Base-by-base conservation (phyloP, 2,329 filamentous ascomycete species). In the Xylariaceae sp. region DNA sequence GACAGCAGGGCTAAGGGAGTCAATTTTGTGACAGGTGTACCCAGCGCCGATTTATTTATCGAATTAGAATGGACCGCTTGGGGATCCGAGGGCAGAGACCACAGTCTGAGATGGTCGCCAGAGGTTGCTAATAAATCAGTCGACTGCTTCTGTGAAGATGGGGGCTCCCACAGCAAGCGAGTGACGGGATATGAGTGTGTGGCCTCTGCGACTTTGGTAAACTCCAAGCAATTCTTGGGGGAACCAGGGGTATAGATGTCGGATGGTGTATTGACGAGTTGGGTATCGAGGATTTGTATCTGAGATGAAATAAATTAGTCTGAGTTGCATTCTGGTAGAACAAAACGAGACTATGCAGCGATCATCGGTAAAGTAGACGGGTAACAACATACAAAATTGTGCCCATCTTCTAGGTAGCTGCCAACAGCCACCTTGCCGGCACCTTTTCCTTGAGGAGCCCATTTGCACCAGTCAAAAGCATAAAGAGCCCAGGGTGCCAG, bases 391-490 rank as follows among this genome's bases (percentile, higher is more conserved):
- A 96, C 92, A 79, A 95, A 99, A 73, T 99, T 99, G 77, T 99
- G 94, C 4, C 92, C 93, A 75, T 99, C 94, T 76, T 99, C 94
- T 55, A 97, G 78, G 73, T 97, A 97, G 77, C 94, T 99, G 61
- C 93, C 94, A 45, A 99, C 82, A 10, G 94, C 94, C 67, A 99
- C 83, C 75, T 97, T 97, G 45, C 94, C 94, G 2, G 90, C 91
- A 63, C 90, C 87, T 66, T 87, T 87, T 68, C 76, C 86, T 69
- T 91, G 85, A 2, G 93, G 87, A 13, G 89, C 86, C 93, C 94
- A 99, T 76, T 99, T 99, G 79, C 94, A 99, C 94, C 94, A 99
- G 77, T 99, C 94, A 69, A 96, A 93, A 10, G 94, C 93, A 73
- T 97, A 99, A 57, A 96, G 87, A 11, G 92, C 88, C 91, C 94